These are phyloP conservation scores for Perkinsus chesapeaki DNA, from an alignment of 169 alveolate species.

Conservation along the genomic window DNA sequence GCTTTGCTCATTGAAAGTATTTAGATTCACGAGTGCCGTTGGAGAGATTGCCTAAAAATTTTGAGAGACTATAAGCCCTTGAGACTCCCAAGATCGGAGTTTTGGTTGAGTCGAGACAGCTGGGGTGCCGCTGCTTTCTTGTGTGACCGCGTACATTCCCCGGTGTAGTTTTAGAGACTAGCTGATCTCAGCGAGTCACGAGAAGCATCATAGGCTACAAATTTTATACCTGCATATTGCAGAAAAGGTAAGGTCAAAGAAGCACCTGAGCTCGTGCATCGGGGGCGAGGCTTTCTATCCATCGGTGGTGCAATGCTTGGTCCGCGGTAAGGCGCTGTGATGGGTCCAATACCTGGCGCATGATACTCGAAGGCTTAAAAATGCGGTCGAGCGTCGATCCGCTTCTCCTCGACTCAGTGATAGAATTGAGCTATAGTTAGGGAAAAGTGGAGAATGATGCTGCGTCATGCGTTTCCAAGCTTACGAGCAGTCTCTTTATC, in stretches of 20 bases:
- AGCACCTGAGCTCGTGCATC: neutral
- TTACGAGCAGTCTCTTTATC: conserved; percentile 17
- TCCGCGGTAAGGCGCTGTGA: conserved; percentile 20
- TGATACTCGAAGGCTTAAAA: neutral
- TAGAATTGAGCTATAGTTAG: too few species aligned
- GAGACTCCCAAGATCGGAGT: neutral
- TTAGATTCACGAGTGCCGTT: conserved; percentile 13
- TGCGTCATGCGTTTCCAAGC: too few species aligned
- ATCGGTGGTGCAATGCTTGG: conserved; percentile 30
- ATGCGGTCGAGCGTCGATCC: too few species aligned
- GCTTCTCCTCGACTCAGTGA: too few species aligned
- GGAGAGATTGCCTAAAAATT: neutral
- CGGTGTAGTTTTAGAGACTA: too few species aligned
- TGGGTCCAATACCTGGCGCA: conserved; percentile 17
- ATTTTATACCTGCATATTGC: too few species aligned
- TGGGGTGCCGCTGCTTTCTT: too few species aligned
- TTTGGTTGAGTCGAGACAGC: neutral
- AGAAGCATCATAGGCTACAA: too few species aligned
- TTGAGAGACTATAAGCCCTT: neutral
- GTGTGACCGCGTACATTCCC: too few species aligned
- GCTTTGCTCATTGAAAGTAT: conserved; percentile 21
- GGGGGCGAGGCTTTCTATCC: neutral
- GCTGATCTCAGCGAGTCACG: too few species aligned
- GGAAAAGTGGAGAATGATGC: too few species aligned
- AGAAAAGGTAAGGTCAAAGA: too few species aligned